phyloP scores from a whole-genome alignment of 176 grass and related monocot species.

The Elaeis guineensis region DNA sequence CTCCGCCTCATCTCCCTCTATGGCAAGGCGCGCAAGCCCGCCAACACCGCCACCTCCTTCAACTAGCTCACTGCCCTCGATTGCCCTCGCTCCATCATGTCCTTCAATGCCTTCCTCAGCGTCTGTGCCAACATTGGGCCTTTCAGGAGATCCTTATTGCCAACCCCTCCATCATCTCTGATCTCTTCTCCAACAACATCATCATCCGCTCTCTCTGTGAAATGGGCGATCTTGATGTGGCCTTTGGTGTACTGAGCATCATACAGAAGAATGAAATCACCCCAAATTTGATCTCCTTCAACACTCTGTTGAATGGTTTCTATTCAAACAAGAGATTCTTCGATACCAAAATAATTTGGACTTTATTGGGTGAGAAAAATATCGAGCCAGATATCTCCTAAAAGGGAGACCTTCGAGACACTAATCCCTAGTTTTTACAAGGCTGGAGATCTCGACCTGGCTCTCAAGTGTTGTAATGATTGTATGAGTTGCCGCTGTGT shows the following conservation, averaged over 20 bases:
- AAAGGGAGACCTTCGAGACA: conserved; percentile 30
- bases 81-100: too few relatives aligned
- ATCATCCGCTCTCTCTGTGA: conserved; percentile 31
- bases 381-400: conserved; percentile 4
- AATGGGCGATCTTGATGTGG: conserved; percentile 36
- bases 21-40: too few relatives aligned
- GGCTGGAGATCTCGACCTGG: background rate
- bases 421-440: conserved; percentile 31
- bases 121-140: too few relatives aligned
- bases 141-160: conserved; percentile 17
- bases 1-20: too few relatives aligned
- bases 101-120: too few relatives aligned
- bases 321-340: conserved; percentile 17
- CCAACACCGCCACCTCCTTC: too few relatives aligned
- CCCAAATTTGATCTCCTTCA: conserved; percentile 34
- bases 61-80: too few relatives aligned
- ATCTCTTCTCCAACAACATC: conserved; percentile 40
- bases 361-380: too few relatives aligned
- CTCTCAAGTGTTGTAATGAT: too few relatives aligned
- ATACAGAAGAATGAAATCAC: conserved; percentile 39
- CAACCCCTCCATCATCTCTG: conserved; percentile 27
- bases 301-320: conserved; percentile 39
- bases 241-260: conserved; percentile 25
- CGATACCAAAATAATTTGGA: conserved; percentile 34
- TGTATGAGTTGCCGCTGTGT: background rate